Percentiles rank a stretch among this genome's conserved stretches.
Conservation (phyloP, 192 early-diverging fungal genomes). For the Mortierella hygrophila region DNA sequence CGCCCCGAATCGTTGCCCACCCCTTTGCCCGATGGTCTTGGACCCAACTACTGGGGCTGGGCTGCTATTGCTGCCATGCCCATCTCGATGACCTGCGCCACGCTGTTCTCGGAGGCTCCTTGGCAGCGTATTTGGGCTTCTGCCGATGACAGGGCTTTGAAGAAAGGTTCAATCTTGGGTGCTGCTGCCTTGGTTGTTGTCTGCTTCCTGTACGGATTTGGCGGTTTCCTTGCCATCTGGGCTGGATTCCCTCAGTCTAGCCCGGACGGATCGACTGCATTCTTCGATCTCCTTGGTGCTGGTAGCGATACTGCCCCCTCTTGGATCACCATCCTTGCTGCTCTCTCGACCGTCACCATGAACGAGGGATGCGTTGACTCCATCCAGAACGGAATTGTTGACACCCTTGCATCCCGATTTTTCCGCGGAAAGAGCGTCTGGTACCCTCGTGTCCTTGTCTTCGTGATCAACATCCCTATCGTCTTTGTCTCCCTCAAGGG, state of each 20-base stretch:
- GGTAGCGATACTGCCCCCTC: constrained; percentile 50
- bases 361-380: constrained; percentile 78
- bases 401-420: constrained; percentile 70
- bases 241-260: constrained; percentile 61
- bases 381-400: constrained; percentile 76
- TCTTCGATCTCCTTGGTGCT: constrained; percentile 74
- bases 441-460: constrained; percentile 54
- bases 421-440: constrained; percentile 57
- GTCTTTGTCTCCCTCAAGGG: constrained; percentile 68
- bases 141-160: constrained; percentile 70
- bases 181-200: constrained; percentile 68
- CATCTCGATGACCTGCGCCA: constrained; percentile 70
- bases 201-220: constrained; percentile 69
- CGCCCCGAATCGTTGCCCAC: constrained; percentile 61
- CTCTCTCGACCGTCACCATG: constrained; percentile 71
- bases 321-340: constrained; percentile 72
- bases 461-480: constrained; percentile 54
- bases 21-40: constrained; percentile 62
- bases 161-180: constrained; percentile 67
- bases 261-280: constrained; percentile 67
- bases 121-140: constrained; percentile 86
- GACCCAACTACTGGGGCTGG: constrained; percentile 75
- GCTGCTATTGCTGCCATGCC: constrained; percentile 74
- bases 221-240: constrained; percentile 77
- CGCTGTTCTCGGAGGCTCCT: constrained; percentile 77